Base-by-base conservation (phyloP, 139 green algal genomes). In the Chlorella sp. region DNA sequence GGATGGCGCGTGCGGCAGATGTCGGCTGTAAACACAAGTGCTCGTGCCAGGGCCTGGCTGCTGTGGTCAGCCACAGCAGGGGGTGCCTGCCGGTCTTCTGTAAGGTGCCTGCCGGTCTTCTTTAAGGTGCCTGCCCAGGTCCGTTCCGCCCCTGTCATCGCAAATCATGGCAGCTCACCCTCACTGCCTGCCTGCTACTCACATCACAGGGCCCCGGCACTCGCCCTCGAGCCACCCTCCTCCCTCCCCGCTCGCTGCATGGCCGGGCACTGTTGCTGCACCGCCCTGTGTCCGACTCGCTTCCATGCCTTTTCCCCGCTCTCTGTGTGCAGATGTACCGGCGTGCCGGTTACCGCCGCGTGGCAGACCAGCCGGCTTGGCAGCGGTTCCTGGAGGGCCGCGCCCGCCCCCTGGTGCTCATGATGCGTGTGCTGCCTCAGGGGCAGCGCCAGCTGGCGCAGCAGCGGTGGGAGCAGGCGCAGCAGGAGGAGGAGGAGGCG, bases 361-460 rank as follows among this genome's bases (percentile, higher is more conserved):
- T 91, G 14, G 5, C 61, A 11, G n/a, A 81, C n/a, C 91, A 93
- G 73, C 78, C 87, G 9, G 48, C 32, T 42, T 93, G 87, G 87
- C 80, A 93, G 69, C 80, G 64, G 0, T 40, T 91, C 32, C 36
- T 93, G 39, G 91, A 93, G 34, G 86, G 81, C 28, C 69, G 91
- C 19, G 16, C 34, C 0, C 19, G 34, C 18, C 69, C 83, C 28
- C 87, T 93, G 19, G 82, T 42, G 4, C 34, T 93, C 4, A 91
- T 91, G 87, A 64, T 93, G 68, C 86, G 89, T 14, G 32, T 32
- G 36, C 75, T 91, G 68, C 85, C 85, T 3, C 37, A 30, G 42
- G 79, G 68, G 79, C 42, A 26, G 36, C 79, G 79, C 5, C 42
- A 66, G 79, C 75, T 37, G 14, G 75, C 75, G 48, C 79, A 30